These are phyloP conservation scores for Microcos paniculata DNA, from an alignment of 345 rosid genomes.

Conservation along the genomic window DNA sequence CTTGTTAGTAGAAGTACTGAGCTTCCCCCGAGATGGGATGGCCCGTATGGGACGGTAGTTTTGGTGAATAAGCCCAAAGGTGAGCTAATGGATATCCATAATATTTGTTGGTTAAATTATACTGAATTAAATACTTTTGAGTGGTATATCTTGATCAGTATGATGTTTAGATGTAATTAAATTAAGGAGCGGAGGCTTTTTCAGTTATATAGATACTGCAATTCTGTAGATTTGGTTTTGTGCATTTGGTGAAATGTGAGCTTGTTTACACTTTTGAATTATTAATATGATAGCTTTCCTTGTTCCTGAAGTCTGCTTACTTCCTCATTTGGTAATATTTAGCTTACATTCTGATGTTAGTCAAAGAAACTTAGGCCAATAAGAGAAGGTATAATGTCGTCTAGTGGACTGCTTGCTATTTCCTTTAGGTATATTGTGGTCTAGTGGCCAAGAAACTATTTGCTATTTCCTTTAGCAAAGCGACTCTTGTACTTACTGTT, in stretches of 20 bases:
- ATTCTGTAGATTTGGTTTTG: not conserved
- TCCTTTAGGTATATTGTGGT: not conserved
- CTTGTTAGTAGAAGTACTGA: slow-evolving; percentile 64
- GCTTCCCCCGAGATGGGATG: slow-evolving; percentile 92
- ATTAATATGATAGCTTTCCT: not conserved
- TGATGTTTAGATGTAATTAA: not conserved
- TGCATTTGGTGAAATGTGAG: slow-evolving; percentile 5
- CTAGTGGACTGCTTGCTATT: not conserved
- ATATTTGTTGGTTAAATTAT: not conserved
- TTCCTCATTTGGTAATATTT: not conserved
- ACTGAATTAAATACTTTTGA: not conserved
- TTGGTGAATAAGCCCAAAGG: slow-evolving; percentile 97
- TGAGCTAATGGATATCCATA: slow-evolving; percentile 23
- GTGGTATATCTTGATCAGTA: not conserved
- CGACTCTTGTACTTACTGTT: slow-evolving; percentile 6
- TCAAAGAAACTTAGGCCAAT: not conserved
- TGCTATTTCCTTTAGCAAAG: not conserved
- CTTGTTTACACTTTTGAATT: too few species aligned
- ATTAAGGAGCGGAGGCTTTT: not conserved
- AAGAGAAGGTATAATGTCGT: not conserved
- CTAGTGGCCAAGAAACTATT: not conserved
- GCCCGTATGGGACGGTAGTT: slow-evolving; percentile 73
- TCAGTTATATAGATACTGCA: not conserved
- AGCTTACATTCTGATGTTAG: slow-evolving; percentile 11
- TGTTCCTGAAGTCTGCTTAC: not conserved